Evolutionary conservation across 805 yeast species (phyloP), one percentile per base, ranked within the genome.

Genomic region (Lipomyces sp.): DNA sequence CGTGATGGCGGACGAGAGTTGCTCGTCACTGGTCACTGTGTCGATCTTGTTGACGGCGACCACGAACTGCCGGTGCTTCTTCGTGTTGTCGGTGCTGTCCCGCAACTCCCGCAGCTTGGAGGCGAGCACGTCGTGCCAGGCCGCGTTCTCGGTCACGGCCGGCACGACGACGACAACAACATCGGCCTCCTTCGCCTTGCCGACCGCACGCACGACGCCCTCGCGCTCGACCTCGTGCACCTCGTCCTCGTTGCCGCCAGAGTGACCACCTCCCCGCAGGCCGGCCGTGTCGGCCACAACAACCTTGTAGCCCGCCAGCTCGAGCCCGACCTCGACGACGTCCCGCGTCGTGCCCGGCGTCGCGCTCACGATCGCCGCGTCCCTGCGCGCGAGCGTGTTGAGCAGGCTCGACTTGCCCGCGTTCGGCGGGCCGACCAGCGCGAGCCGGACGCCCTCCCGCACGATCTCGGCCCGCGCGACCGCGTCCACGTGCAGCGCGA

Each of bases 331-430:
- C 58, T 89, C 95, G 22, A 93, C 77, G 0, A 86, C 71, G 63
- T 93, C 98, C 61, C 98, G 74, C 0, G 98, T 93, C 0, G 98
- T 93, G 0, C 98, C 98, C 1, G 95, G 95, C 4, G 86, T 78
- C 34, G 81, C 81, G 64, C 96, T 87, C 0, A 93, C 98, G 34
- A 93, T 88, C 0, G 96, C 95, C 16, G 88, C 84, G 21, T 89
- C 95, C 21, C 84, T 79, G 51, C 82, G 76, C 0, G 90, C 87
- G 6, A 93, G 66, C n/a, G 70, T 63, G 62, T 93, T 93, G 45
- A 93, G 67, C 10, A 93, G 68, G 1, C 96, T 86, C 2, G 96
- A 89, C 65, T 93, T 93, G 0, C 98, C 98, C 1, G 96, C 96
- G 67, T 93, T 93, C 1, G 98, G 96, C 5, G 95, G 93, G 0